A percentile compares a stretch with the other conserved stretches of the same genome.
These are phyloP conservation scores for Schizothecium vesticola DNA, from an alignment of 495 filamentous ascomycete species.

Conservation along the genomic window DNA sequence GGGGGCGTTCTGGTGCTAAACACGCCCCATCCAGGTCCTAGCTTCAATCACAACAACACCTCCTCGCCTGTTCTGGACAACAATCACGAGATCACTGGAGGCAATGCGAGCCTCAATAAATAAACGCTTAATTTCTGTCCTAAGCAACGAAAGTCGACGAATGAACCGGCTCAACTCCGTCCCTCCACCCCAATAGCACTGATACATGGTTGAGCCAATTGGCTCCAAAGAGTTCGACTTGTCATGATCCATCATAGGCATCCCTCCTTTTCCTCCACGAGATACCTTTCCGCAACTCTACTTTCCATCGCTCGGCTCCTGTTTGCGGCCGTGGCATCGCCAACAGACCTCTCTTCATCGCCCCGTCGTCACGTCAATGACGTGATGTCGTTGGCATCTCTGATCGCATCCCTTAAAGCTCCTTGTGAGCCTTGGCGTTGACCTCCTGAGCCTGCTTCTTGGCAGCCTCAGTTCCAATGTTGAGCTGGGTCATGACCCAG, in stretches of 20 bases:
- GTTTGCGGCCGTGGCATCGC: not conserved
- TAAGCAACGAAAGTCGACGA: not conserved
- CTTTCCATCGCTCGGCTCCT: not conserved
- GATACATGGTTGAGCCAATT: not conserved
- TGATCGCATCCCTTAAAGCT: slow-evolving; percentile 14
- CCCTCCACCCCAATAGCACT: not conserved
- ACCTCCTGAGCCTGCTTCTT: slow-evolving; percentile 46
- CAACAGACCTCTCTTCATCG: not conserved
- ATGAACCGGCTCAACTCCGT: not conserved
- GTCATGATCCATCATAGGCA: slow-evolving; percentile 1
- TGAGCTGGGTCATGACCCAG: slow-evolving; percentile 57
- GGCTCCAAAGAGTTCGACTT: not conserved
- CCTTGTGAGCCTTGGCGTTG: slow-evolving; percentile 33
- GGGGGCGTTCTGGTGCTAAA: too few relatives aligned
- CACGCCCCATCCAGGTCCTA: not conserved
- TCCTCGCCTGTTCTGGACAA: not conserved
- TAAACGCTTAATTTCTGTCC: not conserved
- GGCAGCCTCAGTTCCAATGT: slow-evolving; percentile 59
- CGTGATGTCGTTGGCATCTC: not conserved
- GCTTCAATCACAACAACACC: not conserved
- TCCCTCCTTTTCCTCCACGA: not conserved
- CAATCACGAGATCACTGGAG: not conserved
- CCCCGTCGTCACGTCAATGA: not conserved
- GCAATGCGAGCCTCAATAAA: not conserved
- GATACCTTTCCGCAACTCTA: not conserved